Percentiles rank a stretch among this genome's conserved stretches.
Conservation (phyloP, 257 asterid genomes). For the Rauvolfia tetraphylla region DNA sequence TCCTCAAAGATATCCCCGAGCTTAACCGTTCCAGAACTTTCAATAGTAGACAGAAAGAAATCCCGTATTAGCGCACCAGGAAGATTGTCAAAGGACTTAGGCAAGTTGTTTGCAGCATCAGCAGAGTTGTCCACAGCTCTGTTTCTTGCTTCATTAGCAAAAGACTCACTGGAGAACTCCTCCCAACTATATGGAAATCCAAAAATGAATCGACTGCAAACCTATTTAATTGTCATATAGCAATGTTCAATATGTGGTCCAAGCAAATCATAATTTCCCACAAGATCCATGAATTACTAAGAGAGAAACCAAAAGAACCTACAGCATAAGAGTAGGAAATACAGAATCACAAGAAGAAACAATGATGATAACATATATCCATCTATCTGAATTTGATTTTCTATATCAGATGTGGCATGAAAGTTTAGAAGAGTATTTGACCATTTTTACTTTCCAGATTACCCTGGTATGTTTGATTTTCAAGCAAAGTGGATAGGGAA, state of each 20-base stretch:
- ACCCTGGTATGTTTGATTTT: no score
- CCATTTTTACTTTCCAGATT: background rate
- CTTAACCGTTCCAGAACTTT: constrained; percentile 22
- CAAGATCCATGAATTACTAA: no score
- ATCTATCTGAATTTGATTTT: background rate
- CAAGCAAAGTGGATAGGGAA: no score
- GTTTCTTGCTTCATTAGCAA: constrained; percentile 26
- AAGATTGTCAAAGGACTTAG: constrained; percentile 21
- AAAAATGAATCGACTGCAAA: constrained; percentile 45
- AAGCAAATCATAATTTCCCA: background rate
- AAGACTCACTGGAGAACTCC: constrained; percentile 36
- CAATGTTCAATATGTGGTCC: background rate
- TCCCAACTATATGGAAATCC: constrained; percentile 83
- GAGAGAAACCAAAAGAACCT: background rate
- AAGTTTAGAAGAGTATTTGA: background rate
- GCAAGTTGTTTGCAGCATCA: constrained; percentile 5
- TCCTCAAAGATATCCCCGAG: constrained; percentile 20
- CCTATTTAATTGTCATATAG: constrained; percentile 26
- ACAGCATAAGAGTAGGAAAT: no score
- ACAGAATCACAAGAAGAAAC: background rate
- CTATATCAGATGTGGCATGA: background rate
- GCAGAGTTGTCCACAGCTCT: constrained; percentile 16
- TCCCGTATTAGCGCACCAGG: constrained; percentile 26
- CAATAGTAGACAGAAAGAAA: constrained; percentile 21
- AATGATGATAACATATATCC: background rate